Evolutionary conservation across 345 rosid genomes (phyloP).

Genomic region (Salix caprea): DNA sequence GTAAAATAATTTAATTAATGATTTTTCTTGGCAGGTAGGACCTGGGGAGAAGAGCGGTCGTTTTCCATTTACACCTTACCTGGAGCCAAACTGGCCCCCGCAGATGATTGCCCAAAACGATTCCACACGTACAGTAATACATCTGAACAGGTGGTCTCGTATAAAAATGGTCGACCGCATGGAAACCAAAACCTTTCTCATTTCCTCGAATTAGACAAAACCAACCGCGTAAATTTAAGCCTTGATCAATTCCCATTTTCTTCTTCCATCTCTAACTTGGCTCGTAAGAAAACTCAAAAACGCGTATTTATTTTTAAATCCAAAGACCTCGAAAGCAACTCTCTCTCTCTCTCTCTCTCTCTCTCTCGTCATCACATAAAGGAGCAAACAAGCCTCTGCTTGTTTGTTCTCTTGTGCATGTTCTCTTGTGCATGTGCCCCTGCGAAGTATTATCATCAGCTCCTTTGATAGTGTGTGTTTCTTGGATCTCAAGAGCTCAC

Average conservation of each 20-base stretch:
- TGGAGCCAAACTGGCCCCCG: no score
- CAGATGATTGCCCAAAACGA: neutral
- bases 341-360: neutral
- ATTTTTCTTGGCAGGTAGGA: no score
- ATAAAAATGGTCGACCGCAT: neutral
- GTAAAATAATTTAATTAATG: no score
- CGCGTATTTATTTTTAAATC: neutral
- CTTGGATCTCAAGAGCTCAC: no score
- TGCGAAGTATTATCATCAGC: neutral
- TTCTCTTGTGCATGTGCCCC: neutral
- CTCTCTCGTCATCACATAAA: slow-evolving; percentile 26
- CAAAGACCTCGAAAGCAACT: neutral
- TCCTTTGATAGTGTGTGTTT: neutral
- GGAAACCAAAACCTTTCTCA: neutral
- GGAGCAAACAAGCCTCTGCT: slow-evolving; percentile 7
- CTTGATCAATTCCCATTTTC: neutral
- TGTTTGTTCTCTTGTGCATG: slow-evolving; percentile 9
- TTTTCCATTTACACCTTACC: no score
- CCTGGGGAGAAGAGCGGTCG: no score
- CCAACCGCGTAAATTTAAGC: neutral
- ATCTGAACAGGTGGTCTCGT: neutral
- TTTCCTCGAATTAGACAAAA: neutral
- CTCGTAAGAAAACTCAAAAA: slow-evolving; percentile 5
- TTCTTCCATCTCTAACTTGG: neutral
- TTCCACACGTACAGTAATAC: neutral